Evolutionary conservation across 2,329 filamentous ascomycete genomes (phyloP).

Genomic region (Paecilomyces formosus): DNA sequence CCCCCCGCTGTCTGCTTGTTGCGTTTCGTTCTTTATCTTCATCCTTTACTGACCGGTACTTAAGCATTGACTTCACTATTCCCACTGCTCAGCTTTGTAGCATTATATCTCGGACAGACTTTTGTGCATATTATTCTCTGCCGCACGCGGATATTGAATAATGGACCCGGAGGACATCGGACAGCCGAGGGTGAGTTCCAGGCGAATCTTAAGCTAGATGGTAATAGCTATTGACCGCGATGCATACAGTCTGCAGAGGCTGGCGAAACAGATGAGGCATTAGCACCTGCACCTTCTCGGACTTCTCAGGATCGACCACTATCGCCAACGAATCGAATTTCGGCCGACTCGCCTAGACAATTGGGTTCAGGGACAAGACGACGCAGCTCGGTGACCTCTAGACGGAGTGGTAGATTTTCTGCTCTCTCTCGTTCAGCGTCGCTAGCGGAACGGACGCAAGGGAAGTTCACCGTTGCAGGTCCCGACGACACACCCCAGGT

Average conservation of each 20-base stretch:
- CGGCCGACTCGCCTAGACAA: background rate
- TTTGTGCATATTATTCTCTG: background rate
- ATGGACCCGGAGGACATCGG: background rate
- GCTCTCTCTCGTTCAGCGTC: background rate
- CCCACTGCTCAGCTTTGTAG: background rate
- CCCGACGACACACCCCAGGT: constrained; percentile 24
- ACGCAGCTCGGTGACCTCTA: background rate
- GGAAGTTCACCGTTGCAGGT: constrained; percentile 24
- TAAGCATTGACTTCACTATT: background rate
- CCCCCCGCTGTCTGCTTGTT: background rate
- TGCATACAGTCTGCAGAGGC: background rate
- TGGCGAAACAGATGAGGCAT: background rate
- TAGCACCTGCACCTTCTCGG: background rate
- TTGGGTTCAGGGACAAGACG: background rate
- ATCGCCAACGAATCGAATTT: background rate
- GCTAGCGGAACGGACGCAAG: constrained; percentile 13
- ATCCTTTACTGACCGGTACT: background rate
- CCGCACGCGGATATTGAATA: background rate
- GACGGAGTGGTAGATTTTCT: background rate
- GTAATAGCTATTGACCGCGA: background rate
- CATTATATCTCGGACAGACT: background rate
- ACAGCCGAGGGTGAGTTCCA: background rate
- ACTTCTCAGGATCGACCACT: background rate
- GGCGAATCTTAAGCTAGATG: background rate
- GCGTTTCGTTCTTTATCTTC: background rate